phyloP scores from a whole-genome alignment of 2,329 filamentous ascomycete genomes.

The Colletotrichum tabaci region DNA sequence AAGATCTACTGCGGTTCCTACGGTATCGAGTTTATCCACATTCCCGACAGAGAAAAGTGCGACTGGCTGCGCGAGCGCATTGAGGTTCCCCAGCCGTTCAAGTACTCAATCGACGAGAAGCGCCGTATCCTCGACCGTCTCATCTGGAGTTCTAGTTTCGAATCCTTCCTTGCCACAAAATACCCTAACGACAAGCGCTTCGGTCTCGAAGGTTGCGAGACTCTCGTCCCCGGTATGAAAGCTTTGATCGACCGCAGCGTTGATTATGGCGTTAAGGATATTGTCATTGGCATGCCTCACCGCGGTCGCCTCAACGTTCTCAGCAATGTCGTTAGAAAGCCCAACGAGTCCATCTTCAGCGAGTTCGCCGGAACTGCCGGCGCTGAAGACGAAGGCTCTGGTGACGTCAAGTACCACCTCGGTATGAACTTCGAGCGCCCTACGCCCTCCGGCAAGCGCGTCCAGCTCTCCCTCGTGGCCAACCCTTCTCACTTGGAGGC shows the following conservation, averaged over 20 bases:
- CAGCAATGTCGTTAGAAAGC: constrained; percentile 98
- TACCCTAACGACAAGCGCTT: constrained; percentile 99
- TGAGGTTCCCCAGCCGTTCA: constrained; percentile 94
- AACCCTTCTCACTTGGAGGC: constrained; percentile 99
- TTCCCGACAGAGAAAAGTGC: constrained; percentile 96
- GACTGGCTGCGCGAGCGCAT: constrained; percentile 97
- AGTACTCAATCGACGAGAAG: constrained; percentile 98
- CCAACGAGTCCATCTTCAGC: constrained; percentile 99
- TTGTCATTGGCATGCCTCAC: constrained; percentile 99
- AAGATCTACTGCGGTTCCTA: constrained; percentile 98
- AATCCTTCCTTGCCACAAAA: constrained; percentile 94
- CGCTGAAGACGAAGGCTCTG: constrained; percentile 94
- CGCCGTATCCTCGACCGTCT: constrained; percentile 95
- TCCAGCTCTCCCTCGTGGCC: constrained; percentile 98
- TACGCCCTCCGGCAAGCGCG: constrained; percentile 97
- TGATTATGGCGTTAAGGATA: constrained; percentile 98
- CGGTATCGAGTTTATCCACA: constrained; percentile 98
- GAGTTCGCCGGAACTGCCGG: constrained; percentile 93
- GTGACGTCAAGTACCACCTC: constrained; percentile 99
- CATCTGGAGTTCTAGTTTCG: constrained; percentile 99
- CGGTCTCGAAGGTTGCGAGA: constrained; percentile 97
- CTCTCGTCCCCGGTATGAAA: constrained; percentile 98
- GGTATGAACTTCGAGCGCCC: constrained; percentile 99
- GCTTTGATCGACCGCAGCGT: constrained; percentile 98
- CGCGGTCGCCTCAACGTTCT: constrained; percentile 98